A percentile compares a stretch with the other conserved stretches of the same genome.
Evolutionary conservation across 2,329 filamentous ascomycete species (phyloP).

Genomic region (Cercospora brassicicola): DNA sequence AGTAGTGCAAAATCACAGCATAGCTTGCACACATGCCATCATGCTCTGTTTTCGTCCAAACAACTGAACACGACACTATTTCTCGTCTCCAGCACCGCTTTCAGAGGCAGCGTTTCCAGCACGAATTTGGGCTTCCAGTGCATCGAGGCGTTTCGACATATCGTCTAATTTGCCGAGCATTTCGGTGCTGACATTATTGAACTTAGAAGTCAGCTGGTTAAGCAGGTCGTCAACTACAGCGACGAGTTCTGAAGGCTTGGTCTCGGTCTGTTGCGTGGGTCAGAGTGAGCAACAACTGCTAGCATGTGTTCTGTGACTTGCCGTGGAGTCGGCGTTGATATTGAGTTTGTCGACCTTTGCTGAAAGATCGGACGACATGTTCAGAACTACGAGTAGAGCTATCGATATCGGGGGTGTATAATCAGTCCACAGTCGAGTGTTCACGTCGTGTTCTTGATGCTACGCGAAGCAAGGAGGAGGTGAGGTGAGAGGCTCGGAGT

Average conservation of each 20-base stretch:
- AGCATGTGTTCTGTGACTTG: not conserved
- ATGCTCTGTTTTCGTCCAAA: not conserved
- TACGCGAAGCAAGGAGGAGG: not conserved
- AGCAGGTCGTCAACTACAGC: constrained; percentile 83
- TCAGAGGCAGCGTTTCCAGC: constrained; percentile 48
- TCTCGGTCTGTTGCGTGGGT: constrained; percentile 22
- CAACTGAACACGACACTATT: not conserved
- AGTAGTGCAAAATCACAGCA: not conserved
- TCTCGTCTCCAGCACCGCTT: constrained; percentile 5
- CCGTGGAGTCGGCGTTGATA: constrained; percentile 9
- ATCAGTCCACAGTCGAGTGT: not conserved
- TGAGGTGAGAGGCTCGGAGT: not conserved
- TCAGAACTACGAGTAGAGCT: not conserved
- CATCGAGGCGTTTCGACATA: constrained; percentile 84
- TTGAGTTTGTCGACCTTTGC: constrained; percentile 33
- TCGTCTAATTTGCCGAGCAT: constrained; percentile 93
- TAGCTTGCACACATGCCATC: not conserved
- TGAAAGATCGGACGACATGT: constrained; percentile 29
- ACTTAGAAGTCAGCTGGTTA: constrained; percentile 80
- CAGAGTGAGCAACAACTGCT: not conserved
- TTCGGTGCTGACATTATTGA: constrained; percentile 79
- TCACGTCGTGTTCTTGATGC: not conserved
- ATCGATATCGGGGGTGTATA: not conserved
- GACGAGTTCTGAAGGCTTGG: constrained; percentile 65
- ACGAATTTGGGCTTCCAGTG: constrained; percentile 71